A percentile compares a stretch with the other conserved stretches of the same genome.
Conservation (phyloP, 1,284 basidiomycete species). For the Marasmius tenuissimus region DNA sequence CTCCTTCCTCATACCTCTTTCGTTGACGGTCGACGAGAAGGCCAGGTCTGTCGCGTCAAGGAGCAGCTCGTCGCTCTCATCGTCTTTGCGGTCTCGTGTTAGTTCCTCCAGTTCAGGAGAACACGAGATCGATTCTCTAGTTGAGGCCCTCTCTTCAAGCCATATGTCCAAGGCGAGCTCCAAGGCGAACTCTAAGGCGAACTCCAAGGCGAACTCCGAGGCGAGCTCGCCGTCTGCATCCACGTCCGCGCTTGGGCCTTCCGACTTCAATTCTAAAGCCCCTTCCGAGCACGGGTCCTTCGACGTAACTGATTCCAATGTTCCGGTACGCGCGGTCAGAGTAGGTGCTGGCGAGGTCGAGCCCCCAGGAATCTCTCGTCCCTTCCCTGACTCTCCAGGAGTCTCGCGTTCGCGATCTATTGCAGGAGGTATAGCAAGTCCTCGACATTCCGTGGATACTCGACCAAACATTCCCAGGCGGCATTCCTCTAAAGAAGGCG, state of each 20-base stretch:
- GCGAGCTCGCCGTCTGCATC: neutral
- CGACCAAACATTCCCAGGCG: neutral
- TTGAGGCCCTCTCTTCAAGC: conserved; percentile 57
- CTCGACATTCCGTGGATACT: neutral
- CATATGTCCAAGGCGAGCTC: conserved; percentile 28
- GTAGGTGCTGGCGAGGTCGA: conserved; percentile 38
- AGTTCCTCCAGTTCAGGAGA: conserved; percentile 16
- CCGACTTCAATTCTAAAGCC: neutral
- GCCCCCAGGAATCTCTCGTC: neutral
- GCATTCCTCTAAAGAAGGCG: neutral
- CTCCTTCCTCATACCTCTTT: conserved; percentile 69
- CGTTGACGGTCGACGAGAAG: conserved; percentile 26
- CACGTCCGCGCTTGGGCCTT: neutral
- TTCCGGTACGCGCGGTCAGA: conserved; percentile 42
- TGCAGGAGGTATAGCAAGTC: neutral
- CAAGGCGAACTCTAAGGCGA: neutral
- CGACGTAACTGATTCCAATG: conserved; percentile 32
- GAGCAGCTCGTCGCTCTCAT: conserved; percentile 16
- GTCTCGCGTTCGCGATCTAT: neutral
- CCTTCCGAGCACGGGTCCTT: conserved; percentile 25
- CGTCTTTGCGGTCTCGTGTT: conserved; percentile 16
- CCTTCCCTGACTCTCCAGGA: too few species aligned
- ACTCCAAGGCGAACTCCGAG: neutral
- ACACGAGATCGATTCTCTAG: conserved; percentile 64
- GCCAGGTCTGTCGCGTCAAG: conserved; percentile 19